Base-by-base conservation (phyloP, 306 rosid genomes). In the Purshia tridentata region DNA sequence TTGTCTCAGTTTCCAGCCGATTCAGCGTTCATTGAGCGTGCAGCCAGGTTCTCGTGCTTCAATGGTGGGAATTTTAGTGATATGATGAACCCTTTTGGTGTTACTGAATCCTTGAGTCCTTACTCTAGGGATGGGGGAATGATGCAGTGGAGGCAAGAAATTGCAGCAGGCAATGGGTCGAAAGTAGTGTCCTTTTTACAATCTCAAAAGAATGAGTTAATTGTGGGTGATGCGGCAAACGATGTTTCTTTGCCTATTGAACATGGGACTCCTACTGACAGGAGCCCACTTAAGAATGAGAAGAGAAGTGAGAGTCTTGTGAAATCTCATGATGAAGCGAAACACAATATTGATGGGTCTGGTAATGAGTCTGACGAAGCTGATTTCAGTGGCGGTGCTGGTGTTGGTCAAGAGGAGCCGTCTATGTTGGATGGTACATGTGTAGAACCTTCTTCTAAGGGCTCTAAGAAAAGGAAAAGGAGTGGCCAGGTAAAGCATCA, bases 391-490 rank as follows among this genome's bases (percentile, higher is more conserved):
- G 85, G 85, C 37, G 95, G 72, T 23, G 77, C 42, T 35, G 79
- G 78, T 49, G 83, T 72, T 69, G 88, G 85, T 74, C 90, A 70
- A 54, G 92, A 74, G 48, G 95, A 87, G 72, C 74, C 77, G 5
- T 85, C 85, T 40, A 70, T 76, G 84, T 51, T 86, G 85, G 98
- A 80, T 61, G 93, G 82, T 76, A 60, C 81, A 3, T 85, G 82
- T 22, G 83, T 81, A 13, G 96, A 80, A 22, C 85, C 90, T 82
- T 86, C 91, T 20, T 41, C 12, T 4, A 86, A 80, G 77, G 89
- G 85, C 81, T 82, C 82, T 23, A 91, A 84, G 91, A 95, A 95
- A 83, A 90, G 99, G 91, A 91, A 88, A 84, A 88, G 97, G 83
- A 83, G 42, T 70, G 88, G 75, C n/a, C 93, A 65, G 92, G 99